Conservation (phyloP, 305 asterid genomes). For the Fraxinus ornus region DNA sequence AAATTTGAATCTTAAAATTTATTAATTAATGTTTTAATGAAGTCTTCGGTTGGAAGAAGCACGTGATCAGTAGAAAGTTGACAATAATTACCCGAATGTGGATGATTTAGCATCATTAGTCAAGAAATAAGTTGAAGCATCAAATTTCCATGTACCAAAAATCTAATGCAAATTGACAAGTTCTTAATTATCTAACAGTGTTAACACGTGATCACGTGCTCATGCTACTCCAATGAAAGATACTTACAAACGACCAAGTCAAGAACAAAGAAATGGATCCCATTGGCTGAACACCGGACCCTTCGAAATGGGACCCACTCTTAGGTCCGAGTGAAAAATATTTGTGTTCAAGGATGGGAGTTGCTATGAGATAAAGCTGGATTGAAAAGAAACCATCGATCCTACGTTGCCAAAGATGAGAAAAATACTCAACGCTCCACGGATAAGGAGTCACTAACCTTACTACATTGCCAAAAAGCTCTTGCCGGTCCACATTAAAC, state of each 20-base stretch:
- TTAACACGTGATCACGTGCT: not conserved
- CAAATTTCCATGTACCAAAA: not conserved
- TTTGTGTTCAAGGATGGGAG: not conserved
- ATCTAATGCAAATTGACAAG: not conserved
- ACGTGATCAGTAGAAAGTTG: not conserved
- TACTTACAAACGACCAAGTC: not conserved
- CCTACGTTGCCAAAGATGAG: not conserved
- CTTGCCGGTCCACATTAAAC: not conserved
- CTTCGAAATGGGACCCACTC: not conserved
- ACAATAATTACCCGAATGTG: not conserved
- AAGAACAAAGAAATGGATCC: not conserved
- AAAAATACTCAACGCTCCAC: not conserved
- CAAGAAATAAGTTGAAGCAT: not conserved
- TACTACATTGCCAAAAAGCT: not conserved
- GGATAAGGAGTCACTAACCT: not conserved
- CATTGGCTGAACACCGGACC: not conserved
- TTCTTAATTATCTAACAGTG: not conserved
- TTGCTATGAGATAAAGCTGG: not conserved
- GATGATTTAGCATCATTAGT: not conserved
- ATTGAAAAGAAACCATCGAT: not conserved
- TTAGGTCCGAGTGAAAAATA: not conserved
- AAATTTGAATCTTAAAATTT: not conserved
- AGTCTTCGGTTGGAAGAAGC: not conserved
- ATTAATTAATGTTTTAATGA: no score
- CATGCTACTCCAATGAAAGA: not conserved